phyloP scores from a whole-genome alignment of 306 rosid genomes.

The Prunus salicina region DNA sequence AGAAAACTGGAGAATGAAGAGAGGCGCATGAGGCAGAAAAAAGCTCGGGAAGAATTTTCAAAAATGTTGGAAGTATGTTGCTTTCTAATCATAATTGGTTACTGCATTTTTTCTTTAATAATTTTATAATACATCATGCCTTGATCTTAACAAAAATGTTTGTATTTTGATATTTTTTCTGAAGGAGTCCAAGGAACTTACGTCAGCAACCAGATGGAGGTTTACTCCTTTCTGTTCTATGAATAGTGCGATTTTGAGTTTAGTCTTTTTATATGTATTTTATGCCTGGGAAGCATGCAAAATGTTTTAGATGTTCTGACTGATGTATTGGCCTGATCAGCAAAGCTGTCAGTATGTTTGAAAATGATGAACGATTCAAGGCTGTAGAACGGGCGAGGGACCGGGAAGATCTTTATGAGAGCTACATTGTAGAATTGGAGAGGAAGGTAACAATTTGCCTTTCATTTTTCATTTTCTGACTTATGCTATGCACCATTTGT shows the following conservation, averaged over 20 bases:
- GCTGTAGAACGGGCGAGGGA: constrained; percentile 90
- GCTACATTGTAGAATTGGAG: constrained; percentile 96
- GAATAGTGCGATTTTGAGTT: constrained; percentile 1
- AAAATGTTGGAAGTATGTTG: constrained; percentile 96
- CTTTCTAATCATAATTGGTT: neutral
- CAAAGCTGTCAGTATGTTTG: constrained; percentile 88
- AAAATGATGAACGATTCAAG: constrained; percentile 86
- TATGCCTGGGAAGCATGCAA: neutral
- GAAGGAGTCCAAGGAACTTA: constrained; percentile 91
- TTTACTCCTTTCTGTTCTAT: constrained; percentile 27
- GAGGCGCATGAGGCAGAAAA: constrained; percentile 92
- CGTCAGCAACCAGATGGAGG: constrained; percentile 97
- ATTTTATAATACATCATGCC: neutral
- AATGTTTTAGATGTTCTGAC: constrained; percentile 28
- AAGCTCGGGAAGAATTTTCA: constrained; percentile 90
- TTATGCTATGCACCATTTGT: neutral
- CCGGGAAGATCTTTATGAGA: constrained; percentile 91
- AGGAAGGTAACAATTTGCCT: constrained; percentile 64
- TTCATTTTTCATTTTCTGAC: neutral
- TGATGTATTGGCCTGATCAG: constrained; percentile 41
- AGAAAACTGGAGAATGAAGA: constrained; percentile 96
- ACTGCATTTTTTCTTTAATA: constrained; percentile 1
- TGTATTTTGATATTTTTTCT: constrained; percentile 27
- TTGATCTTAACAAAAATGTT: constrained; percentile 1
- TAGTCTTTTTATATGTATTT: constrained; percentile 4